Conservation (phyloP, 345 rosid species). For the Brassica carinata region DNA sequence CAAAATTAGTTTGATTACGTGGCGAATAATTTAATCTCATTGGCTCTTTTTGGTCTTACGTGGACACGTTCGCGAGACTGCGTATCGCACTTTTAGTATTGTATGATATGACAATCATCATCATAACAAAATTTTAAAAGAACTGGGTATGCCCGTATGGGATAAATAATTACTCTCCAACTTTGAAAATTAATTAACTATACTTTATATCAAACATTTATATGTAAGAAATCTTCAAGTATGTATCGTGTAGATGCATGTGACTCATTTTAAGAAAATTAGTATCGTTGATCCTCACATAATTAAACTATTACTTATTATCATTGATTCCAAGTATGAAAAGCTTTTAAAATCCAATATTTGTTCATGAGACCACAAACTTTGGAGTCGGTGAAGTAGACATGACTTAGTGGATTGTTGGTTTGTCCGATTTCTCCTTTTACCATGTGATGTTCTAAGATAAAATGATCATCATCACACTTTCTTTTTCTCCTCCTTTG, state of each 20-base stretch:
- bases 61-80: too few relatives aligned
- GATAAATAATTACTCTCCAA: neutral
- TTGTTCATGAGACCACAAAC: slow-evolving; percentile 34
- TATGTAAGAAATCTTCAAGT: neutral
- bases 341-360: slow-evolving; percentile 29
- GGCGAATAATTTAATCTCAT: too few relatives aligned
- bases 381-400: slow-evolving; percentile 34
- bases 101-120: neutral
- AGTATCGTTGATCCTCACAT: slow-evolving; percentile 21
- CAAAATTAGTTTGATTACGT: too few relatives aligned
- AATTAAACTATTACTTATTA: neutral
- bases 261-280: slow-evolving; percentile 9
- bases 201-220: neutral
- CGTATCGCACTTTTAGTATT: too few relatives aligned
- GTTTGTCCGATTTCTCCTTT: slow-evolving; percentile 33
- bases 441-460: too few relatives aligned
- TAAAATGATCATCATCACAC: too few relatives aligned
- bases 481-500: too few relatives aligned
- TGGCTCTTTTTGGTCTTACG: too few relatives aligned
- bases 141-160: neutral
- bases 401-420: slow-evolving; percentile 40
- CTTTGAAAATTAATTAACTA: slow-evolving; percentile 10
- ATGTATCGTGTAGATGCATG: neutral
- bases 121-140: neutral
- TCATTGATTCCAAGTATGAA: slow-evolving; percentile 4